Conservation (phyloP, 768 basidiomycete species). For the Multifurca ochricompacta region DNA sequence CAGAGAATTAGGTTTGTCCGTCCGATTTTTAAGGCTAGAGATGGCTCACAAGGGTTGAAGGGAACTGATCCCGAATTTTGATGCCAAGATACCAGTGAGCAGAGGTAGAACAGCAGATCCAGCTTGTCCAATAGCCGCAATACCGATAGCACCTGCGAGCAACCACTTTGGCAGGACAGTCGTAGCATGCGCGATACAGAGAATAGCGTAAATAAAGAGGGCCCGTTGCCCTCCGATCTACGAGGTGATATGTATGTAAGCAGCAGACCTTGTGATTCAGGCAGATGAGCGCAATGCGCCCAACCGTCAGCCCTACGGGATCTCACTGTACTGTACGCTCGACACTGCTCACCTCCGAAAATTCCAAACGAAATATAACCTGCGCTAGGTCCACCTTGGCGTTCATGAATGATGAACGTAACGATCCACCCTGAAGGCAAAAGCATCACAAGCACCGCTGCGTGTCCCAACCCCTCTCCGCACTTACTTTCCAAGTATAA, state of each 20-base stretch:
- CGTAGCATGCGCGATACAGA: constrained; percentile 37
- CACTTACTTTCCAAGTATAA: too few relatives aligned
- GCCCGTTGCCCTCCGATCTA: constrained; percentile 31
- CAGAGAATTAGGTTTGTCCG: background rate
- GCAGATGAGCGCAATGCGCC: constrained; percentile 9
- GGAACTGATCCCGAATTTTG: constrained; percentile 50
- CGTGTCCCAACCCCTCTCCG: too few relatives aligned
- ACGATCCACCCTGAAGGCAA: constrained; percentile 42
- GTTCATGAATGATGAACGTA: constrained; percentile 34
- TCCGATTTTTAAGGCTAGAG: background rate
- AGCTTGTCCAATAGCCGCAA: constrained; percentile 46
- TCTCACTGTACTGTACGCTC: background rate
- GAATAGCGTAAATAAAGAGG: constrained; percentile 28
- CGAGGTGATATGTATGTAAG: background rate
- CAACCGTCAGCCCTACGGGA: constrained; percentile 8
- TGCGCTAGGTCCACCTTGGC: constrained; percentile 31
- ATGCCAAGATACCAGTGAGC: constrained; percentile 64
- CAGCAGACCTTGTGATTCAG: background rate
- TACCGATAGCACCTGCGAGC: constrained; percentile 43
- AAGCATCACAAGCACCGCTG: too few relatives aligned
- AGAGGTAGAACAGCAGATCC: constrained; percentile 70
- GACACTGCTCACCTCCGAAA: constrained; percentile 28
- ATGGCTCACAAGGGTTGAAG: constrained; percentile 53
- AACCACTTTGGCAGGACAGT: constrained; percentile 65
- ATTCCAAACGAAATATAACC: constrained; percentile 40